A percentile compares a stretch with the other conserved stretches of the same genome.
Evolutionary conservation across 2,329 filamentous ascomycete genomes (phyloP).

Genomic region (Cordyceps tenuipes): DNA sequence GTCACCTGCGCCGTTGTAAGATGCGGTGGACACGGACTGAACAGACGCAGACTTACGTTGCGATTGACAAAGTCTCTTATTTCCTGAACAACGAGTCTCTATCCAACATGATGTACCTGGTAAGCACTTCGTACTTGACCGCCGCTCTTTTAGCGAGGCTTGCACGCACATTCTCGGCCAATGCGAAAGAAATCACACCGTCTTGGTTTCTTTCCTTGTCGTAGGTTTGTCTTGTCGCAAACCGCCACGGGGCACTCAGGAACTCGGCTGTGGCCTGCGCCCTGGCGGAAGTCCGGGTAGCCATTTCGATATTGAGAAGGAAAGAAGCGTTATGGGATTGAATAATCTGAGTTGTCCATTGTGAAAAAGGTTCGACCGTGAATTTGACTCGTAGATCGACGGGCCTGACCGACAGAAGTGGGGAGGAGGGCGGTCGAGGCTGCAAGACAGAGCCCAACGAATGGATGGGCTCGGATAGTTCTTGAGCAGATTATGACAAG

Average conservation of each 20-base stretch:
- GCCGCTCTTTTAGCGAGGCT: background rate
- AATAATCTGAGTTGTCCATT: background rate
- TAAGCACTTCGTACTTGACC: background rate
- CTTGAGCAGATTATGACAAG: background rate
- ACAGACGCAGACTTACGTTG: constrained; percentile 20
- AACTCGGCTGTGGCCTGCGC: constrained; percentile 18
- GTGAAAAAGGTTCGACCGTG: background rate
- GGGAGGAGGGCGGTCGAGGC: background rate
- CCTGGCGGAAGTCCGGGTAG: constrained; percentile 17
- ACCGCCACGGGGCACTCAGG: constrained; percentile 25
- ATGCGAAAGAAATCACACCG: constrained; percentile 39
- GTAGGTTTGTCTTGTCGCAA: constrained; percentile 27
- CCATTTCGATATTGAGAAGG: background rate
- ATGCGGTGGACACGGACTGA: background rate
- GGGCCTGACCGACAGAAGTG: constrained; percentile 9
- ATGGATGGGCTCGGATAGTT: constrained; percentile 13
- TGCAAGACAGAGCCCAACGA: background rate
- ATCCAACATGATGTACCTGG: background rate
- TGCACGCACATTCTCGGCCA: constrained; percentile 37
- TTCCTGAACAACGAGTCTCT: constrained; percentile 33
- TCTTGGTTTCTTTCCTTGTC: constrained; percentile 28
- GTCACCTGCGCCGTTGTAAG: constrained; percentile 16
- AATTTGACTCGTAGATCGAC: constrained; percentile 4
- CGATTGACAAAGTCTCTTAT: constrained; percentile 21
- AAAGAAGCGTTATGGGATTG: background rate